These are phyloP conservation scores for Naganishia friedmannii DNA, from an alignment of 768 basidiomycete species.

Conservation along the genomic window DNA sequence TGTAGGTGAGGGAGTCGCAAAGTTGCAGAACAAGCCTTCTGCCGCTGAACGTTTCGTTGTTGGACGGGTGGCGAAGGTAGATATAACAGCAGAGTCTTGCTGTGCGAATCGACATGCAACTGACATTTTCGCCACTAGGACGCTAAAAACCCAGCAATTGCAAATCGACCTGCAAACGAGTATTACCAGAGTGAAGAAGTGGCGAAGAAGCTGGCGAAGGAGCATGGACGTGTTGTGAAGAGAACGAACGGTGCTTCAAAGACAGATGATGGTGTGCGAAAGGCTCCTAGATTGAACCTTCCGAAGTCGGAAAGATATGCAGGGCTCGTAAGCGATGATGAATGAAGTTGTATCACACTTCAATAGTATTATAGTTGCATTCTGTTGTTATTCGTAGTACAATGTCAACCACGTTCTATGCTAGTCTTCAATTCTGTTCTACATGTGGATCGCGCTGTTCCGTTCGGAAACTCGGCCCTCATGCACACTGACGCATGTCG, in stretches of 20 bases:
- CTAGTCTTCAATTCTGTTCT: no score
- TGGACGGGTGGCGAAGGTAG: neutral
- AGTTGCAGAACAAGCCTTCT: neutral
- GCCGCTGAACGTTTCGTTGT: neutral
- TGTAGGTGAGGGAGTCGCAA: conserved; percentile 7
- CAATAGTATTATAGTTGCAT: no score
- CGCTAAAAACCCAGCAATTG: neutral
- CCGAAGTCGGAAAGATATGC: conserved; percentile 2
- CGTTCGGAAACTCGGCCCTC: no score
- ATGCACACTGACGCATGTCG: neutral
- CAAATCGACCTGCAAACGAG: conserved; percentile 7
- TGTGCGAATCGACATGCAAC: neutral
- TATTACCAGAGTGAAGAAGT: neutral
- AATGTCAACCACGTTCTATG: no score
- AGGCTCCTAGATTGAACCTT: conserved; percentile 6
- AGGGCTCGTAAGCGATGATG: conserved; percentile 15
- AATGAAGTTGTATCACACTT: neutral
- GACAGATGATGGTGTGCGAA: neutral
- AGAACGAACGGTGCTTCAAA: neutral
- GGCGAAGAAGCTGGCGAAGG: neutral
- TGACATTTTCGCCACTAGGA: neutral
- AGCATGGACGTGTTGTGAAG: neutral
- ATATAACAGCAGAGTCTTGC: no score
- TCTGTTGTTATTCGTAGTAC: no score
- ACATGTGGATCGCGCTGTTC: no score